Evolutionary conservation across 2,329 filamentous ascomycete species (phyloP), one percentile per base, ranked within the genome.

Genomic region (Ascochyta clinopodiicola): DNA sequence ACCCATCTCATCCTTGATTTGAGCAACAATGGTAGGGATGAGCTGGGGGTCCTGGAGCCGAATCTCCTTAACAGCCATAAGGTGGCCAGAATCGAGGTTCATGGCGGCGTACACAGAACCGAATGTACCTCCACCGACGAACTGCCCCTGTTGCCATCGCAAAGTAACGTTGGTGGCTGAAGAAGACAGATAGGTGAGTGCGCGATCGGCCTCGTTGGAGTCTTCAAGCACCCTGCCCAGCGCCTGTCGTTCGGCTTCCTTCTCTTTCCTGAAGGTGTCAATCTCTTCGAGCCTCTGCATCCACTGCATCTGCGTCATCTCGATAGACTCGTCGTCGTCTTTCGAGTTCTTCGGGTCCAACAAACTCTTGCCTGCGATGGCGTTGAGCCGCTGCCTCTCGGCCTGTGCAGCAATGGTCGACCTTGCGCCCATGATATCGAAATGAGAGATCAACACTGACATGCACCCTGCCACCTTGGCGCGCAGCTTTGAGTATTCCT

Each of bases 1-100:
- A 46, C 90, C 89, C 93, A 99, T 98, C 75, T 99, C 95, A 70
- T 99, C 95, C 60, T 89, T 88, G 73, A 99, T 98, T 73, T 98
- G 93, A 50, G 89, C 88, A 9, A 95, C 93, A 71, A 98, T 94
- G 48, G 91, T 92, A 5, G 95, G 95, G 58, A 99, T 97, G 61
- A 96, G 83, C 74, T 97, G 95, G 32, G 95, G 95, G 73, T 99
- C 95, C 77, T 98, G 95, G 25, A 99, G 83, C 58, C 95, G 89
- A 65, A 99, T 99, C 77, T 99, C 95, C 78, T 99, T 99, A 64
- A 99, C 95, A 3, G 95, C 95, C 94, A 99, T 98, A 58, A 98
- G 79, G 71, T 96, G 92, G 54, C 94, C 94, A 24, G 92, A 94
- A 78, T 99, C 96, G 47, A 99, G 82, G 71, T 99, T 97, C 85